phyloP scores from a whole-genome alignment of 2,329 filamentous ascomycete genomes.

The Microdochium paspali region DNA sequence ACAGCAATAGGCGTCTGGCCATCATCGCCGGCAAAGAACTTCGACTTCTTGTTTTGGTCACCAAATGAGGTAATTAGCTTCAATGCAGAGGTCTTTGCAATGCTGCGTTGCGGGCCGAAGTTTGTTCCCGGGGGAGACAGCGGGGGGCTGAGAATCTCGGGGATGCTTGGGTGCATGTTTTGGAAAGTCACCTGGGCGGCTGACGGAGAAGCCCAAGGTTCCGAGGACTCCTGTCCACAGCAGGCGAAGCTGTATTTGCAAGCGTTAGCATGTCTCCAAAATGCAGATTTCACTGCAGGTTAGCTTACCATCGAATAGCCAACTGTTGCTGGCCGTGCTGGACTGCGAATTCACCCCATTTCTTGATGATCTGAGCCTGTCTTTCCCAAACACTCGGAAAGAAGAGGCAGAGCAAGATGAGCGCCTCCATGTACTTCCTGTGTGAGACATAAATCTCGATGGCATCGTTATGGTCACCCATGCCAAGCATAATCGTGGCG shows the following conservation, averaged over 20 bases:
- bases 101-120: constrained; percentile 48
- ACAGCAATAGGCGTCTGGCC: constrained; percentile 68
- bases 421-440: constrained; percentile 83
- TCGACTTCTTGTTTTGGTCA: constrained; percentile 49
- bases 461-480: constrained; percentile 88
- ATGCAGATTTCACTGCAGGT: background rate
- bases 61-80: constrained; percentile 90
- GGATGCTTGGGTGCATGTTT: constrained; percentile 42
- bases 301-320: constrained; percentile 65
- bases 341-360: constrained; percentile 91
- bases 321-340: constrained; percentile 81
- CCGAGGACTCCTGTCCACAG: constrained; percentile 73
- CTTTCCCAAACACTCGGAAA: constrained; percentile 85
- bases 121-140: constrained; percentile 63
- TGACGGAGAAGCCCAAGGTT: constrained; percentile 81
- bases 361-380: constrained; percentile 76
- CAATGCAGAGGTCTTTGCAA: constrained; percentile 72
- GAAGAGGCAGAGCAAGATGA: constrained; percentile 76
- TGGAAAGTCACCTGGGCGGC: constrained; percentile 53
- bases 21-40: constrained; percentile 50
- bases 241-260: constrained; percentile 63
- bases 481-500: constrained; percentile 82
- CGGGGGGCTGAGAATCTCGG: constrained; percentile 58
- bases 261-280: background rate
- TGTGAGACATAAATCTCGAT: constrained; percentile 95